These are phyloP conservation scores for Rhodotorula paludigena DNA, from an alignment of 768 basidiomycete species.

Conservation along the genomic window DNA sequence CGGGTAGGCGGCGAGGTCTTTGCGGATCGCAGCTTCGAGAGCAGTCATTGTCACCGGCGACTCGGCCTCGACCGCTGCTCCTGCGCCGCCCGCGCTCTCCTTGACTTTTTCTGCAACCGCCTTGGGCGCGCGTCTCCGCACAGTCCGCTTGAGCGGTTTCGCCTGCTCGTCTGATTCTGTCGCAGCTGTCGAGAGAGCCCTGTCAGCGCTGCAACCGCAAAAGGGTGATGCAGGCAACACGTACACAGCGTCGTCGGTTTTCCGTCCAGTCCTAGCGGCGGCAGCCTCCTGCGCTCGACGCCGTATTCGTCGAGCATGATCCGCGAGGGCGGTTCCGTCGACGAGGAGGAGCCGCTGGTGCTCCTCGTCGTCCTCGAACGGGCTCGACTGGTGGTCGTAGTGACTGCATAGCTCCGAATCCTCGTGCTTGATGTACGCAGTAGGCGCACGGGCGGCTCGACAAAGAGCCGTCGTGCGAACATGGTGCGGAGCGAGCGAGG, in stretches of 20 bases:
- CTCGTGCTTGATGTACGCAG: too few species aligned
- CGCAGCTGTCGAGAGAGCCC: not conserved
- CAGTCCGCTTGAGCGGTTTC: not conserved
- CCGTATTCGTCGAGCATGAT: conserved; percentile 28
- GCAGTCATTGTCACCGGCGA: conserved; percentile 45
- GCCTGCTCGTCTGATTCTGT: not conserved
- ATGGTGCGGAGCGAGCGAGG: too few species aligned
- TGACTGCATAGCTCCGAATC: too few species aligned
- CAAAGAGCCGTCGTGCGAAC: too few species aligned
- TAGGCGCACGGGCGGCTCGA: too few species aligned
- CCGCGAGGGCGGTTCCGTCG: not conserved
- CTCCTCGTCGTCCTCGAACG: not conserved
- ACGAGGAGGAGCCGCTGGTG: not conserved
- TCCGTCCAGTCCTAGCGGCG: conserved; percentile 5
- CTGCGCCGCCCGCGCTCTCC: not conserved
- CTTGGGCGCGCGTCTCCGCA: not conserved
- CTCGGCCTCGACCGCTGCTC: not conserved
- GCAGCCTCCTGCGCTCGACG: conserved; percentile 13
- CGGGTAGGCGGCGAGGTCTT: conserved; percentile 70
- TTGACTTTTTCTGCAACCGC: not conserved
- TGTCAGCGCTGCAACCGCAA: not conserved
- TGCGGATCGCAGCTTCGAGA: conserved; percentile 65
- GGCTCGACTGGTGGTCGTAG: too few species aligned
- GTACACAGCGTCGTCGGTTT: not conserved
- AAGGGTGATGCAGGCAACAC: not conserved